Percentiles rank a stretch among this genome's conserved stretches.
Conservation (phyloP, 164 flowering plant genomes). For the Macadamia tetraphylla region DNA sequence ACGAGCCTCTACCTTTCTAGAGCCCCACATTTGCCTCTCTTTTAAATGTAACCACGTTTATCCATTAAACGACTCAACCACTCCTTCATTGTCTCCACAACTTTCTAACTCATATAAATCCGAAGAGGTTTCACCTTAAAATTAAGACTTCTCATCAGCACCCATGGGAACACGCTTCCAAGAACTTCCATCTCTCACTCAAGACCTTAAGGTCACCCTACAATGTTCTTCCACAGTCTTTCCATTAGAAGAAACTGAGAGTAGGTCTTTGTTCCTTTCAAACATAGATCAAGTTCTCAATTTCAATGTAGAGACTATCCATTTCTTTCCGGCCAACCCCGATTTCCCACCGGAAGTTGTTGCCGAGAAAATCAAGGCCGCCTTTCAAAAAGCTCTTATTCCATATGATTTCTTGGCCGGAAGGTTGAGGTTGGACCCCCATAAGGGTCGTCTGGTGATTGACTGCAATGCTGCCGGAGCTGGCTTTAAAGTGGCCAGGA, state of each 20-base stretch:
- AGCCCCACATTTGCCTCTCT: no score
- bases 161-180: slow-evolving; percentile 27
- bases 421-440: slow-evolving; percentile 29
- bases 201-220: slow-evolving; percentile 40
- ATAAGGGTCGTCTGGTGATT: slow-evolving; percentile 33
- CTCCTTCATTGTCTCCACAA: no score
- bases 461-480: slow-evolving; percentile 43
- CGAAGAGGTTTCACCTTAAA: no score
- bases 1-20: no score
- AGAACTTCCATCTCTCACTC: slow-evolving; percentile 19
- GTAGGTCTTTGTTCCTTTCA: slow-evolving; percentile 39
- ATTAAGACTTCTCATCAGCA: not conserved
- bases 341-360: slow-evolving; percentile 32
- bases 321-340: slow-evolving; percentile 35
- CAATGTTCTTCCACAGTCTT: slow-evolving; percentile 21
- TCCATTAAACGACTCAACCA: no score
- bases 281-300: slow-evolving; percentile 55
- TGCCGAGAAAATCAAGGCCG: slow-evolving; percentile 19
- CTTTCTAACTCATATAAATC: no score
- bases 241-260: slow-evolving; percentile 26
- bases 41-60: no score
- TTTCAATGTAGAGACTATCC: slow-evolving; percentile 42
- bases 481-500: slow-evolving; percentile 39
- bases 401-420: slow-evolving; percentile 48
- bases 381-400: slow-evolving; percentile 20